phyloP scores from a whole-genome alignment of 1,284 basidiomycete genomes.

The Apiotrichum laibachii region DNA sequence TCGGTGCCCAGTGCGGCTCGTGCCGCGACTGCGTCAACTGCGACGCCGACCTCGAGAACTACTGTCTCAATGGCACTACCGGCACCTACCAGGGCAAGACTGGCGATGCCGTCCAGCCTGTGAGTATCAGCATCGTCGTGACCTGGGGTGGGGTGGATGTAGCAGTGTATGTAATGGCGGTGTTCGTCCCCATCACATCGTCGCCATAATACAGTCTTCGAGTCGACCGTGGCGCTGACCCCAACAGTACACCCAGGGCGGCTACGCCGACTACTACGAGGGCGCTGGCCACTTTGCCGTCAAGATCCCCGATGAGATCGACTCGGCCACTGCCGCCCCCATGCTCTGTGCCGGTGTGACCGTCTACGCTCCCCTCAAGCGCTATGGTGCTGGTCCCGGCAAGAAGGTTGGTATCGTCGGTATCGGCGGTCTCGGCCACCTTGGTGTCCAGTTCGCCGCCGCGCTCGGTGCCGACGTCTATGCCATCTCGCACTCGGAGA shows the following conservation, averaged over 20 bases:
- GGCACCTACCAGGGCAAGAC: conserved; percentile 25
- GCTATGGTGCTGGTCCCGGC: conserved; percentile 60
- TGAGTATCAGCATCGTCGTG: no score
- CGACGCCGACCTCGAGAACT: conserved; percentile 56
- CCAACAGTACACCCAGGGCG: conserved; percentile 18
- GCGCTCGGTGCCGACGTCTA: conserved; percentile 62
- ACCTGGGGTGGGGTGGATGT: no score
- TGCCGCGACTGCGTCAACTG: conserved; percentile 60
- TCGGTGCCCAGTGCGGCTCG: conserved; percentile 61
- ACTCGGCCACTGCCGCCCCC: conserved; percentile 57
- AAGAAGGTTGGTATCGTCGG: conserved; percentile 67
- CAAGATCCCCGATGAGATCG: conserved; percentile 62
- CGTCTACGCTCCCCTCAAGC: conserved; percentile 63
- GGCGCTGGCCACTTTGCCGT: conserved; percentile 67
- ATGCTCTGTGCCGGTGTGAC: conserved; percentile 64
- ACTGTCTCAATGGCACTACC: conserved; percentile 45
- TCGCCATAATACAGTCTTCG: no score
- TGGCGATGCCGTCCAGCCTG: conserved; percentile 19
- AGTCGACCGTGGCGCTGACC: no score
- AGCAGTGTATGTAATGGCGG: no score
- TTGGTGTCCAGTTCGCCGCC: conserved; percentile 60
- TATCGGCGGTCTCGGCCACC: conserved; percentile 60
- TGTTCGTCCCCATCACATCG: no score
- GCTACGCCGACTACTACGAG: conserved; percentile 37
- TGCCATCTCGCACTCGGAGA: conserved; percentile 65